Base-by-base conservation (phyloP, 106 monocot genomes). In the Dendrobium chrysotoxum region DNA sequence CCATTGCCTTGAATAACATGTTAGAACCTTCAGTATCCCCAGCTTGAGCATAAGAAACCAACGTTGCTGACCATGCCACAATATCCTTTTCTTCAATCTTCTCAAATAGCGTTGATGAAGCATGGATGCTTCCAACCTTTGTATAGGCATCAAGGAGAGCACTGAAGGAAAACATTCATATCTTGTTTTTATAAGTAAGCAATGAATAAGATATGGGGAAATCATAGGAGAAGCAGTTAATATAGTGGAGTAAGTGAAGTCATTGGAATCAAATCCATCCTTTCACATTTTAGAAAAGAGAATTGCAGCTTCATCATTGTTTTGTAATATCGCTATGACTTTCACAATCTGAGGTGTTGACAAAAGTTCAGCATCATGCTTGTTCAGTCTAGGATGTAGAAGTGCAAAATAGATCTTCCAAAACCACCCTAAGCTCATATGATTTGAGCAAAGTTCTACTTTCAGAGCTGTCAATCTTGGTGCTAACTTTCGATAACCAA, bases 351-450 rank as follows among this genome's bases (percentile, higher is more conserved):
- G 95, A 57, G 92, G 95, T 45, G 98, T 99, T 23, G 93, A 95
- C 53, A 99, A 61, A 84, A 91, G 92, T 41, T 95, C 91, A 40
- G 92, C 89, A 82, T 99, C 90, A 76, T 91, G 85, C 85, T 93
- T 91, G 75, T 80, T 88, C 42, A 93, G 88, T 86, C 95, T 92
- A 66, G 98, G 86, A 90, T 99, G 98, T 79, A 99, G 83, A 80
- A 99, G 89, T 61, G 95, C 92, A 84, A 99, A 99, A 85, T 99
- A 99, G 30, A 99, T 99, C 85, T 99, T 99, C 98, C 98, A 99
- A 79, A 99, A 99, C 82, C 83, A 89, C n/a, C 89, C 95, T 84
- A 93, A 86, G 81, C 95, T 95, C 92, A 99, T 95, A 85, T 95
- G 95, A 55, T 83, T 91, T 81, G 98, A 95, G 86, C 98, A 95